A percentile compares a stretch with the other conserved stretches of the same genome.
Evolutionary conservation across 345 rosid genomes (phyloP).

Genomic region (Erodium maritimum): DNA sequence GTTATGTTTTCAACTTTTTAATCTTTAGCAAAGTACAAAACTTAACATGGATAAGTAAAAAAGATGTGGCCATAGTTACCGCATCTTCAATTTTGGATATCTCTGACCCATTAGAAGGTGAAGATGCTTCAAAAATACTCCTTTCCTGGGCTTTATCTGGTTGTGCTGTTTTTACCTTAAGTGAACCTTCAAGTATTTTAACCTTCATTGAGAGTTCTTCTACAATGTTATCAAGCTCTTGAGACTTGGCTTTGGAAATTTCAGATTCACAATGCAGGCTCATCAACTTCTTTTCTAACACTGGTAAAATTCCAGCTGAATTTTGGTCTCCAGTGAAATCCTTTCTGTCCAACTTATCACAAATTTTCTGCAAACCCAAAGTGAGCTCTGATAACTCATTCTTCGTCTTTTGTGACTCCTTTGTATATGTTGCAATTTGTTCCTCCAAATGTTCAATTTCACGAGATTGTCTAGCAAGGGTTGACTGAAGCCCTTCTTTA

Average conservation of each 20-base stretch:
- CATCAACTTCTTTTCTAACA: conserved; percentile 40
- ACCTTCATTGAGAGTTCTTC: conserved; percentile 52
- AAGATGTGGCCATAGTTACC: conserved; percentile 22
- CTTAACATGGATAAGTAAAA: neutral
- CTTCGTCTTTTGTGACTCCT: conserved; percentile 37
- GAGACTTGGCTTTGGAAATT: conserved; percentile 44
- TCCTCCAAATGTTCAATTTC: conserved; percentile 52
- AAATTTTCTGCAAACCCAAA: conserved; percentile 42
- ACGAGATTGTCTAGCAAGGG: conserved; percentile 33
- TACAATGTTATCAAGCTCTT: conserved; percentile 53
- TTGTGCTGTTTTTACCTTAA: conserved; percentile 30
- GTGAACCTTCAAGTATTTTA: conserved; percentile 50
- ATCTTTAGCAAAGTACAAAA: too few species aligned
- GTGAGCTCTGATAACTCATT: conserved; percentile 38
- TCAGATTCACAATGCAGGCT: conserved; percentile 42
- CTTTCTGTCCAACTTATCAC: conserved; percentile 30
- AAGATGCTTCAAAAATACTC: conserved; percentile 55
- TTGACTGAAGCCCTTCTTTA: conserved; percentile 45
- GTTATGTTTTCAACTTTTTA: neutral
- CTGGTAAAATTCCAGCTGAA: conserved; percentile 32
- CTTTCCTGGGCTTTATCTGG: conserved; percentile 60
- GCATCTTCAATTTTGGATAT: conserved; percentile 77
- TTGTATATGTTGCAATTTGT: conserved; percentile 26
- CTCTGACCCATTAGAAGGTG: conserved; percentile 53
- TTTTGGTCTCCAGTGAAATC: conserved; percentile 31